Conservation (phyloP, 1,139 yeast species). For the Pneumocystis wakefieldiae region DNA sequence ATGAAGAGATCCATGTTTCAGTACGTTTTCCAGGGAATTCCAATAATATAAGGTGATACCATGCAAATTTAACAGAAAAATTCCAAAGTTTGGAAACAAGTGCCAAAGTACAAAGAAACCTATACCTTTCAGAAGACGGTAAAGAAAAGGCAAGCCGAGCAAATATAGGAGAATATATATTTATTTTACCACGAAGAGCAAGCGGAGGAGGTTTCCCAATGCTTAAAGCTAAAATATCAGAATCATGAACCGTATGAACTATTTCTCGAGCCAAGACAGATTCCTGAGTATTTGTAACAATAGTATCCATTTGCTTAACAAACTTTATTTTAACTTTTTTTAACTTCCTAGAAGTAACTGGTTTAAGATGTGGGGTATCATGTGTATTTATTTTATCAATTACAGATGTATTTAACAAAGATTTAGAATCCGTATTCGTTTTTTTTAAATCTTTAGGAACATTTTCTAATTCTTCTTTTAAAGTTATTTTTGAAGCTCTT, state of each 20-base stretch:
- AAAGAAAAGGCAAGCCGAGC: not conserved
- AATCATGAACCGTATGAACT: not conserved
- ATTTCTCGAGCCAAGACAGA: not conserved
- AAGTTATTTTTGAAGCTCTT: not conserved
- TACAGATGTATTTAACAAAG: not conserved
- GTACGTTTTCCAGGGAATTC: not conserved
- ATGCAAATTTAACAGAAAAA: not conserved
- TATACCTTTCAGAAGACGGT: not conserved
- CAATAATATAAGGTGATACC: not conserved
- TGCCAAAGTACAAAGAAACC: not conserved
- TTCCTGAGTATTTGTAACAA: not conserved
- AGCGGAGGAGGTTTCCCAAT: not conserved
- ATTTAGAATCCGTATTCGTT: not conserved
- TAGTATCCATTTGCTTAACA: not conserved
- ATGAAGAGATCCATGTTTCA: not conserved
- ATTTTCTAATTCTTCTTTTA: not conserved
- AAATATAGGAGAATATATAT: not conserved
- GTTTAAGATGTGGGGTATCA: not conserved
- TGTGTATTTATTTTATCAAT: not conserved
- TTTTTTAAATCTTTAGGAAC: not conserved
- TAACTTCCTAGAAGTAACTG: not conserved
- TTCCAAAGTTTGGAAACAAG: not conserved
- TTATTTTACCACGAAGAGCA: not conserved
- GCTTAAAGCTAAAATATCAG: not conserved
- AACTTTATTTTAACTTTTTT: not conserved